Evolutionary conservation across 2,329 filamentous ascomycete species (phyloP).

Genomic region (Monilinia fructicola): DNA sequence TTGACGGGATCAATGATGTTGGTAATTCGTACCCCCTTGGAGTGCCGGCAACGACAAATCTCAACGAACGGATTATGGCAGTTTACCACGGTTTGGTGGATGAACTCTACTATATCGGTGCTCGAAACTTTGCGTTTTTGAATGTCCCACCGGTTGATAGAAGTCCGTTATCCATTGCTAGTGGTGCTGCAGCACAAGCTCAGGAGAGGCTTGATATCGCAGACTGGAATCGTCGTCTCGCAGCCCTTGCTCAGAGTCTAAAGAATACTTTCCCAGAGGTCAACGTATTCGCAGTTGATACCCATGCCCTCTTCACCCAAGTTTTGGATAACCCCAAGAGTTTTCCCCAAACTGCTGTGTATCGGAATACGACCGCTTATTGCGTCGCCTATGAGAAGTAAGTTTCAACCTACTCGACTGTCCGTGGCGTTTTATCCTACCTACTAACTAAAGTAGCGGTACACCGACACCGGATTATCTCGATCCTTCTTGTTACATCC

Average conservation of each 20-base stretch:
- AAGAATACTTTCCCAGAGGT: constrained; percentile 43
- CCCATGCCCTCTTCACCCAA: constrained; percentile 50
- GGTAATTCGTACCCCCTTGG: constrained; percentile 49
- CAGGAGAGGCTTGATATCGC: constrained; percentile 47
- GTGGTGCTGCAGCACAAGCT: constrained; percentile 42
- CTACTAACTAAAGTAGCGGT: constrained; percentile 42
- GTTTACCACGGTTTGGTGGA: constrained; percentile 46
- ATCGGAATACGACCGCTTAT: constrained; percentile 56
- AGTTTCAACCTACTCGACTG: constrained; percentile 32
- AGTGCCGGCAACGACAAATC: constrained; percentile 34
- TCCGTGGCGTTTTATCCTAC: background rate
- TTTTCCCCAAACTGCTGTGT: constrained; percentile 50
- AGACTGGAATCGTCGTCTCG: constrained; percentile 52
- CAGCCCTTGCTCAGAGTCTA: constrained; percentile 42
- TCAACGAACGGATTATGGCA: constrained; percentile 46
- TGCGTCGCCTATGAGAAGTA: constrained; percentile 56
- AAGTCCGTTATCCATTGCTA: constrained; percentile 49
- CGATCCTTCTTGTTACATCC: constrained; percentile 49
- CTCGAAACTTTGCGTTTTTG: constrained; percentile 58
- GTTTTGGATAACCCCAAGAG: constrained; percentile 53
- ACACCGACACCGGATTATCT: constrained; percentile 47
- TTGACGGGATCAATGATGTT: constrained; percentile 58
- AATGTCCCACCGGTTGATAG: constrained; percentile 59
- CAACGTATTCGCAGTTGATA: constrained; percentile 55
- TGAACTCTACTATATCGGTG: constrained; percentile 52